phyloP scores from a whole-genome alignment of 805 yeast species.

The Clavispora phyllophila region DNA sequence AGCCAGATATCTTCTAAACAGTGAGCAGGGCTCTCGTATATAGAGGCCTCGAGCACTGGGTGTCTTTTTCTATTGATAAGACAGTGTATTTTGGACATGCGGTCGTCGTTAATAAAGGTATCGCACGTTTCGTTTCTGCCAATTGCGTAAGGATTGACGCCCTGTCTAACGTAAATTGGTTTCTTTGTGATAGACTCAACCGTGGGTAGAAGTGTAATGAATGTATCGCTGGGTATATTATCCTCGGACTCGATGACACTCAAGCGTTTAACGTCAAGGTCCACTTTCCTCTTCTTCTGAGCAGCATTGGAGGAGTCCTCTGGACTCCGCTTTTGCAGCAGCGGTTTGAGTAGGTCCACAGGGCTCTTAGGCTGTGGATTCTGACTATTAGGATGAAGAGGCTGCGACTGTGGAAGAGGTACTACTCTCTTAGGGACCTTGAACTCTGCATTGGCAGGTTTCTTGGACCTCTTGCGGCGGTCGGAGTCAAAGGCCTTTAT shows the following conservation, averaged over 20 bases:
- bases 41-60: slow-evolving; percentile 43
- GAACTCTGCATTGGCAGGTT: slow-evolving; percentile 27
- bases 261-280: neutral
- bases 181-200: slow-evolving; percentile 40
- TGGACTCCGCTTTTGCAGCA: neutral
- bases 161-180: slow-evolving; percentile 60
- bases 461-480: slow-evolving; percentile 16
- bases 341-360: neutral
- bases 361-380: neutral
- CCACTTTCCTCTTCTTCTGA: neutral
- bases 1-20: slow-evolving; percentile 76
- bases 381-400: slow-evolving; percentile 3
- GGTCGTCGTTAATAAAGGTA: slow-evolving; percentile 57
- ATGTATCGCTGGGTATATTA: slow-evolving; percentile 50
- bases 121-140: slow-evolving; percentile 70
- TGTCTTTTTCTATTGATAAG: slow-evolving; percentile 59
- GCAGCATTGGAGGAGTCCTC: neutral
- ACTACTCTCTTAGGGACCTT: slow-evolving; percentile 41
- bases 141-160: slow-evolving; percentile 59
- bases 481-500: slow-evolving; percentile 35
- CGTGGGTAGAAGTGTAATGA: slow-evolving; percentile 54
- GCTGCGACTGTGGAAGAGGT: slow-evolving; percentile 40
- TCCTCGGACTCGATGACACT: neutral
- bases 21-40: slow-evolving; percentile 68
- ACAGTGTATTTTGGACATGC: slow-evolving; percentile 85